Percentiles rank a stretch among this genome's conserved stretches.
Evolutionary conservation across 768 basidiomycete genomes (phyloP).

Genomic region (Crepidotus variabilis): DNA sequence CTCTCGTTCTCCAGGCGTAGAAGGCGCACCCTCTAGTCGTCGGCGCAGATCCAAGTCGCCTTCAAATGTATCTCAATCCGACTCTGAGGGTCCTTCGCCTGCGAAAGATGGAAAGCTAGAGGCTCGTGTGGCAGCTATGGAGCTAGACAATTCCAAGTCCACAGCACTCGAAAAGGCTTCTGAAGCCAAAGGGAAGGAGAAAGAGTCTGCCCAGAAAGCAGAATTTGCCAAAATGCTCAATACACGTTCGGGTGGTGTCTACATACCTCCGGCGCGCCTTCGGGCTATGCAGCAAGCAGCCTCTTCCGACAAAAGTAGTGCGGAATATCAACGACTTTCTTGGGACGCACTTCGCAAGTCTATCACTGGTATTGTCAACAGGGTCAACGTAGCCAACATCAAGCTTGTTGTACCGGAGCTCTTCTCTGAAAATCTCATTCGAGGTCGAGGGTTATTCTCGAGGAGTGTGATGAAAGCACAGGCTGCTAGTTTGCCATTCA

Average conservation of each 20-base stretch:
- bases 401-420: slow-evolving; percentile 89
- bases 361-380: slow-evolving; percentile 99
- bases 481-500: slow-evolving; percentile 94
- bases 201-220: slow-evolving; percentile 67
- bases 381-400: slow-evolving; percentile 96
- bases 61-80: slow-evolving; percentile 22
- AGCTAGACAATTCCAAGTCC: slow-evolving; percentile 59
- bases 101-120: slow-evolving; percentile 81
- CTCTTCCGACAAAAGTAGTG: slow-evolving; percentile 71
- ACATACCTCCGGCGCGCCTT: slow-evolving; percentile 92
- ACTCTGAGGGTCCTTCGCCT: slow-evolving; percentile 63
- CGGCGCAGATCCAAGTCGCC: slow-evolving; percentile 46
- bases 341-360: slow-evolving; percentile 99
- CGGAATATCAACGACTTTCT: slow-evolving; percentile 91
- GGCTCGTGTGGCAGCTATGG: slow-evolving; percentile 62
- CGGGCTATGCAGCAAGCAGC: slow-evolving; percentile 88
- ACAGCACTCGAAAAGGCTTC: slow-evolving; percentile 43
- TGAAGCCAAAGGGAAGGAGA: slow-evolving; percentile 34
- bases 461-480: slow-evolving; percentile 98
- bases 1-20: slow-evolving; percentile 39
- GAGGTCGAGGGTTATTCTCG: slow-evolving; percentile 89
- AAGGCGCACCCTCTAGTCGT: slow-evolving; percentile 37
- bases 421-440: slow-evolving; percentile 90
- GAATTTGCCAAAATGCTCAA: slow-evolving; percentile 86
- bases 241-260: slow-evolving; percentile 89